A percentile compares a stretch with the other conserved stretches of the same genome.
These are phyloP conservation scores for Rhodomyrtus tomentosa DNA, from an alignment of 345 rosid genomes.

Conservation along the genomic window DNA sequence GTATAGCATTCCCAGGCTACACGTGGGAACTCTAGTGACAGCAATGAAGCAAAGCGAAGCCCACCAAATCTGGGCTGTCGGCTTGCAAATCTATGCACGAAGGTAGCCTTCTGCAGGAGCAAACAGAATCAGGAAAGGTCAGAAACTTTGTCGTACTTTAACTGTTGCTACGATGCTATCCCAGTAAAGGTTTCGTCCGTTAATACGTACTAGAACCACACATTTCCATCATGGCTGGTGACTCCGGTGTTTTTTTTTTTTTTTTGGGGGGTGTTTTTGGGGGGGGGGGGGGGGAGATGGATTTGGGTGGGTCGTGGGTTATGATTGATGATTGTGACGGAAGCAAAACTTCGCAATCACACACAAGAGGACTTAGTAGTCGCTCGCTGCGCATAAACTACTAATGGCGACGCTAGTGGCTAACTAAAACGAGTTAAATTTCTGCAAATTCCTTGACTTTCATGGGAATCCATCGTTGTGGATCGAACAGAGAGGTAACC, in stretches of 20 bases:
- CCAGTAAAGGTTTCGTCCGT: not conserved
- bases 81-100: not conserved
- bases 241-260: not conserved
- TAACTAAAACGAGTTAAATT: not conserved
- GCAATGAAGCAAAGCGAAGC: not conserved
- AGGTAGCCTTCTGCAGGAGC: not conserved
- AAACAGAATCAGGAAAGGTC: too few species aligned
- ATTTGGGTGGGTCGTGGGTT: too few species aligned
- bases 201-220: not conserved
- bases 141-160: too few species aligned
- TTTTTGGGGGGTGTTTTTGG: too few species aligned
- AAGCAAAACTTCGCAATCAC: not conserved
- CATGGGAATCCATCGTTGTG: not conserved
- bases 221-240: not conserved
- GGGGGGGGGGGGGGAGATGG: too few species aligned
- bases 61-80: not conserved
- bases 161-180: too few species aligned
- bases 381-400: not conserved
- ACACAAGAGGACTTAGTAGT: not conserved
- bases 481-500: not conserved
- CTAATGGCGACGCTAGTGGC: fast-evolving
- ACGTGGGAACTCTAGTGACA: not conserved
- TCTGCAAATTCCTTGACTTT: not conserved
- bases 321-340: fast-evolving
- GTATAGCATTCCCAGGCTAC: not conserved